phyloP scores from a whole-genome alignment of 371 early-diverging fungal species.

The Mucor plumbeus region DNA sequence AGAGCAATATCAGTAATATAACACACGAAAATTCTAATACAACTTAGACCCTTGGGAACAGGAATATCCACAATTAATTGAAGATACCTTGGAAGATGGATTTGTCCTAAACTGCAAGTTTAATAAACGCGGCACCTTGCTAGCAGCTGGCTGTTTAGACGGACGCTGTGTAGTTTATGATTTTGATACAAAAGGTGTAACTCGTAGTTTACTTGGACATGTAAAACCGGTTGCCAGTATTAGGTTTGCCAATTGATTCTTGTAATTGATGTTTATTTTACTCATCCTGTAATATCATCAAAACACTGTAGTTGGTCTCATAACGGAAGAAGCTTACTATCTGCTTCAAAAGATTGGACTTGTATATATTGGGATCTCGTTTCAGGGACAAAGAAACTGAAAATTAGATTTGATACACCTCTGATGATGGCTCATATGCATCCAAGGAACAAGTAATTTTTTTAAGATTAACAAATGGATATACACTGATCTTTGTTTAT shows the following conservation, averaged over 20 bases:
- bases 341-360: constrained; percentile 78
- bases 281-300: not conserved
- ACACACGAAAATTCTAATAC: not conserved
- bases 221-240: constrained; percentile 73
- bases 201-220: constrained; percentile 76
- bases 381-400: constrained; percentile 52
- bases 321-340: constrained; percentile 71
- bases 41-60: constrained; percentile 80
- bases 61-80: constrained; percentile 82
- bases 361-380: constrained; percentile 90
- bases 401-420: constrained; percentile 71
- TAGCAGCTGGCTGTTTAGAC: constrained; percentile 83
- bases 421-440: constrained; percentile 74
- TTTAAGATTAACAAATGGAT: not conserved
- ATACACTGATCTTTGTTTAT: not conserved
- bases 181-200: constrained; percentile 80
- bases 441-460: constrained; percentile 65
- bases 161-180: constrained; percentile 90
- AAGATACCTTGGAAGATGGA: constrained; percentile 79
- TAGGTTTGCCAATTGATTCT: constrained; percentile 57
- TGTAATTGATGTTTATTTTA: not conserved
- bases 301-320: constrained; percentile 66
- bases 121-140: constrained; percentile 74
- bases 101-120: constrained; percentile 68
- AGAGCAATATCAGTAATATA: not conserved